Evolutionary conservation across 345 rosid genomes (phyloP).

Genomic region (Populus euphratica): DNA sequence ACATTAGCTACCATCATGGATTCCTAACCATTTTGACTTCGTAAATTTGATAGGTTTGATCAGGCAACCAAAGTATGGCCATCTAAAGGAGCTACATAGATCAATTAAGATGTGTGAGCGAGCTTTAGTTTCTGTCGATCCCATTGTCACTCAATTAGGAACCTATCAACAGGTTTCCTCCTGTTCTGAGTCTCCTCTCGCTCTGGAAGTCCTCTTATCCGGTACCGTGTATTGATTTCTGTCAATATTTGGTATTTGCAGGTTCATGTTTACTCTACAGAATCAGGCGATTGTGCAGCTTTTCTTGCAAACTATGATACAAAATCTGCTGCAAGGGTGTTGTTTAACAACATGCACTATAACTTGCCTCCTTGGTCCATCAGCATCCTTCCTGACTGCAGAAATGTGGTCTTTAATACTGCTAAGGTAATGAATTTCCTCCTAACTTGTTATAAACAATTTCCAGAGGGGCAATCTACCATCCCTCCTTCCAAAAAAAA

Average conservation of each 20-base stretch:
- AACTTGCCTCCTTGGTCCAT: slow-evolving; percentile 99
- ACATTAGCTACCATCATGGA: neutral
- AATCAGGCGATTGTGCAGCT: slow-evolving; percentile 88
- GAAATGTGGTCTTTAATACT: slow-evolving; percentile 90
- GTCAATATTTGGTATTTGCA: slow-evolving; percentile 25
- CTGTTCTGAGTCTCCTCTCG: neutral
- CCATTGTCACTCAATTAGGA: slow-evolving; percentile 76
- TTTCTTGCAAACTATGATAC: slow-evolving; percentile 92
- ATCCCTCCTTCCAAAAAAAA: neutral
- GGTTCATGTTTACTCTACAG: slow-evolving; percentile 79
- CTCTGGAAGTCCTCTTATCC: slow-evolving; percentile 7
- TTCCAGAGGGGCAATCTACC: neutral
- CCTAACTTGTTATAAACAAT: neutral
- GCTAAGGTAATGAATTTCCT: slow-evolving; percentile 62
- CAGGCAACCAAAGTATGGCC: slow-evolving; percentile 94
- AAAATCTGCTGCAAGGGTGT: slow-evolving; percentile 67
- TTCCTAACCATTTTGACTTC: neutral
- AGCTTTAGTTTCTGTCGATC: slow-evolving; percentile 80
- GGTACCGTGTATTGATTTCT: slow-evolving; percentile 14
- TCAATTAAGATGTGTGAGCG: slow-evolving; percentile 91
- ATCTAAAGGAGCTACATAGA: slow-evolving; percentile 91
- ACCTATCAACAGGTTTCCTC: slow-evolving; percentile 70
- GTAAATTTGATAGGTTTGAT: slow-evolving; percentile 56
- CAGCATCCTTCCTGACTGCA: slow-evolving; percentile 96
- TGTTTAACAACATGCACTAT: slow-evolving; percentile 94